phyloP scores from a whole-genome alignment of 1,284 basidiomycete genomes.

The Sanghuangporus sanghuang region DNA sequence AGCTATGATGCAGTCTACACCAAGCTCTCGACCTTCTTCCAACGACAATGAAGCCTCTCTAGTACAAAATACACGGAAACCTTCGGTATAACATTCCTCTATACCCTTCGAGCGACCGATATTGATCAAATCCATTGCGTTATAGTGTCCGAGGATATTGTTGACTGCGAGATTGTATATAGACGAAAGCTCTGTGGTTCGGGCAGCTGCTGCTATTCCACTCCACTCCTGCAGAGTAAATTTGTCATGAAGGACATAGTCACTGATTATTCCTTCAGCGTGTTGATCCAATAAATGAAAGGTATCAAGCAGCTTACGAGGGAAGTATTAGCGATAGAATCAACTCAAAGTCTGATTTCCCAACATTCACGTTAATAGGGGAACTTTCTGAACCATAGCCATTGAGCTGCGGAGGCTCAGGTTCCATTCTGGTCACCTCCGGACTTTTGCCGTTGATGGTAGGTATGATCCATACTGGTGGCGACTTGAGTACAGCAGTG shows the following conservation, averaged over 20 bases:
- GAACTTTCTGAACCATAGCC: neutral
- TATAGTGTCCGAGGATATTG: neutral
- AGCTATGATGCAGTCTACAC: constrained; percentile 2
- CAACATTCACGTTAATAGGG: neutral
- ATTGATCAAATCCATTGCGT: neutral
- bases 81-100: neutral
- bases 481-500: neutral
- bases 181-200: neutral
- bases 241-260: neutral
- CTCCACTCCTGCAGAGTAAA: neutral
- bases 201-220: neutral
- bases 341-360: constrained; percentile 3
- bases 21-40: constrained; percentile 2
- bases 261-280: neutral
- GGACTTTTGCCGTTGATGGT: neutral
- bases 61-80: neutral
- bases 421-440: neutral
- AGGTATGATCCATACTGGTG: neutral
- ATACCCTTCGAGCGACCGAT: neutral
- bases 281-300: neutral
- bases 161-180: neutral
- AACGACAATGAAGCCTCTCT: neutral
- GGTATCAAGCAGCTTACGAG: neutral
- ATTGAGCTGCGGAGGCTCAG: neutral
- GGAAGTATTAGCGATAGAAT: neutral